Percentiles rank a stretch among this genome's conserved stretches.
Evolutionary conservation across 1,139 yeast genomes (phyloP).

Genomic region (Yamadazyma songkhlaensis): DNA sequence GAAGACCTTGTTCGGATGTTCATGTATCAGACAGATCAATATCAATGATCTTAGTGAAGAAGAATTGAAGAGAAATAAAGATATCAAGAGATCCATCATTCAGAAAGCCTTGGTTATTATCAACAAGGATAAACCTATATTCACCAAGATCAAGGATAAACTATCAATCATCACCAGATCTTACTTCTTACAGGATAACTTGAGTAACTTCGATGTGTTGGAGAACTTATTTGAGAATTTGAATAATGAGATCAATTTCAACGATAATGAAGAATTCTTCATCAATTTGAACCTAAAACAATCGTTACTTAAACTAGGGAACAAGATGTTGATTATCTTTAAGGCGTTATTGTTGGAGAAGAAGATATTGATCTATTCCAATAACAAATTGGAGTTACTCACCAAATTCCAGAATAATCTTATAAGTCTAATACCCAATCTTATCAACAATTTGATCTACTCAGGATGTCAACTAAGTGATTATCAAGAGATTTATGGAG

Average conservation of each 20-base stretch:
- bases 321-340: slow-evolving; percentile 63
- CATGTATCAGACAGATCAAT: slow-evolving; percentile 84
- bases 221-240: slow-evolving; percentile 74
- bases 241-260: slow-evolving; percentile 33
- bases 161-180: slow-evolving; percentile 85
- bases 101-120: slow-evolving; percentile 92
- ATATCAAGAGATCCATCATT: slow-evolving; percentile 82
- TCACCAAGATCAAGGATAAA: slow-evolving; percentile 85
- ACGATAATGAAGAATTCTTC: slow-evolving; percentile 47
- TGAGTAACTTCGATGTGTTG: slow-evolving; percentile 66
- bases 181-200: slow-evolving; percentile 77
- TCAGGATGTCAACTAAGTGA: slow-evolving; percentile 78
- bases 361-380: slow-evolving; percentile 69
- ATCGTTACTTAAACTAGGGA: slow-evolving; percentile 57
- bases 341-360: slow-evolving; percentile 79
- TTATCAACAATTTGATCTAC: slow-evolving; percentile 69
- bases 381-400: slow-evolving; percentile 68
- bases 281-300: slow-evolving; percentile 75
- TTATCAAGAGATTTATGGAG: slow-evolving; percentile 45
- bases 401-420: slow-evolving; percentile 76
- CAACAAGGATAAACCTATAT: slow-evolving; percentile 75
- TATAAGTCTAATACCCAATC: slow-evolving; percentile 72
- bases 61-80: slow-evolving; percentile 49
- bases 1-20: slow-evolving; percentile 85
- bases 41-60: slow-evolving; percentile 52